Evolutionary conservation across 163 green algal genomes (phyloP).

Genomic region (Prototheca cutis): DNA sequence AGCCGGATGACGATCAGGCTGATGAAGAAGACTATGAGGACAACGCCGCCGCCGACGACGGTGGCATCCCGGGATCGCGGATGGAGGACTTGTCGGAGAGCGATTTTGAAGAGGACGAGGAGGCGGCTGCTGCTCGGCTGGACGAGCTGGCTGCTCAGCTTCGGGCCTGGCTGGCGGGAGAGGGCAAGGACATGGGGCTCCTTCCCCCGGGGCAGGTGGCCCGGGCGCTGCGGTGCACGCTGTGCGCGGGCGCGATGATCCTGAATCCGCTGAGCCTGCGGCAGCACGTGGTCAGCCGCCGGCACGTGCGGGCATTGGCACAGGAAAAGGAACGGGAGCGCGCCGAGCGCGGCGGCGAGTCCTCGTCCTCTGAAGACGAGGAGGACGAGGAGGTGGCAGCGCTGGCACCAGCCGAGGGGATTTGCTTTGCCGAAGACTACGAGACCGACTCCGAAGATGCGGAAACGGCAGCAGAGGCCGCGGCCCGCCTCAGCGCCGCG

Average conservation of each 20-base stretch:
- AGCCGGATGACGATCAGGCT: not conserved
- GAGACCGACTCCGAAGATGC: not conserved
- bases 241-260: constrained; percentile 22
- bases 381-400: constrained; percentile 2
- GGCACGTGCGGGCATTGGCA: constrained; percentile 9
- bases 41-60: not conserved
- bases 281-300: constrained; percentile 19
- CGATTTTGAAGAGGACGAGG: constrained; percentile 21
- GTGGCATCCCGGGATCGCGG: not conserved
- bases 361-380: too few relatives aligned
- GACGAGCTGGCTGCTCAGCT: constrained; percentile 8
- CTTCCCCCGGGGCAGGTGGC: constrained; percentile 4
- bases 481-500: not conserved
- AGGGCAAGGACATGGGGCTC: too few relatives aligned
- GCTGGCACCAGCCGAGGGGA: not conserved
- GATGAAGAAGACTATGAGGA: not conserved
- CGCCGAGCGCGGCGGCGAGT: not conserved
- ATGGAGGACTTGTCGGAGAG: constrained; percentile 24
- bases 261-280: constrained; percentile 16
- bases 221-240: constrained; percentile 18
- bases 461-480: not conserved
- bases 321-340: not conserved
- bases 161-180: constrained; percentile 1
- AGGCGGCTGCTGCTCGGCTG: constrained; percentile 2
- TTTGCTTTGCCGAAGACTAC: constrained; percentile 26